Conservation (phyloP, 1,139 yeast species). For the Petasospora rhodanensis region DNA sequence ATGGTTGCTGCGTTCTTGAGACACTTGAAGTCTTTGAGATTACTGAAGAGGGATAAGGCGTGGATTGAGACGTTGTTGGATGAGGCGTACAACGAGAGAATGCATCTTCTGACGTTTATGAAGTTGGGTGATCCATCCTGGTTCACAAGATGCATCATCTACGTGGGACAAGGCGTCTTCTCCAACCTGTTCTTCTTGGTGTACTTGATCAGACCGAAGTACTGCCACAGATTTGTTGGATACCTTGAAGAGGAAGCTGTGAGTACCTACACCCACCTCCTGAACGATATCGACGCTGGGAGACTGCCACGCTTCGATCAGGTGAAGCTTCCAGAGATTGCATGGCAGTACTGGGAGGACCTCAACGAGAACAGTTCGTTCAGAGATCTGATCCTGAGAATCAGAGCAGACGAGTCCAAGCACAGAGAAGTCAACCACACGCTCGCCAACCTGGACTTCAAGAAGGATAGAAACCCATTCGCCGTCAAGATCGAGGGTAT, state of each 20-base stretch:
- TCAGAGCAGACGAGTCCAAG: slow-evolving; percentile 36
- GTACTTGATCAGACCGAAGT: slow-evolving; percentile 56
- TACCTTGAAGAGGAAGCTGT: slow-evolving; percentile 80
- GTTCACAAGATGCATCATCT: slow-evolving; percentile 52
- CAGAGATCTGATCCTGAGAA: slow-evolving; percentile 54
- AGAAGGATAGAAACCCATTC: slow-evolving; percentile 56
- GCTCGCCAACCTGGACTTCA: slow-evolving; percentile 50
- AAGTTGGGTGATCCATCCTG: slow-evolving; percentile 61
- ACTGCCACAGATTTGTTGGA: slow-evolving; percentile 76
- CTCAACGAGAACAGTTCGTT: slow-evolving; percentile 48
- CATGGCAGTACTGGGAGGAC: slow-evolving; percentile 13
- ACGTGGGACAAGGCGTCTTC: slow-evolving; percentile 69
- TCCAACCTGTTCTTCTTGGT: slow-evolving; percentile 60
- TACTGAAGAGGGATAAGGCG: slow-evolving; percentile 62
- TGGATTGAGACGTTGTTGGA: slow-evolving; percentile 73
- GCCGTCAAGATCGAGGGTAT: slow-evolving; percentile 40
- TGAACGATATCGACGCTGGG: slow-evolving; percentile 50
- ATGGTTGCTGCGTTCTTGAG: slow-evolving; percentile 69
- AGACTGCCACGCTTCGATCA: slow-evolving; percentile 44
- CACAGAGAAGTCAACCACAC: slow-evolving; percentile 49
- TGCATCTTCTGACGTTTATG: slow-evolving; percentile 70
- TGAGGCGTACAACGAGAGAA: slow-evolving; percentile 76
- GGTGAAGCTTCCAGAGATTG: slow-evolving; percentile 51
- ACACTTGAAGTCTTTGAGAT: slow-evolving; percentile 57
- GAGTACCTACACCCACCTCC: slow-evolving; percentile 60